phyloP scores from a whole-genome alignment of 306 rosid genomes.

The Rosa rugosa region DNA sequence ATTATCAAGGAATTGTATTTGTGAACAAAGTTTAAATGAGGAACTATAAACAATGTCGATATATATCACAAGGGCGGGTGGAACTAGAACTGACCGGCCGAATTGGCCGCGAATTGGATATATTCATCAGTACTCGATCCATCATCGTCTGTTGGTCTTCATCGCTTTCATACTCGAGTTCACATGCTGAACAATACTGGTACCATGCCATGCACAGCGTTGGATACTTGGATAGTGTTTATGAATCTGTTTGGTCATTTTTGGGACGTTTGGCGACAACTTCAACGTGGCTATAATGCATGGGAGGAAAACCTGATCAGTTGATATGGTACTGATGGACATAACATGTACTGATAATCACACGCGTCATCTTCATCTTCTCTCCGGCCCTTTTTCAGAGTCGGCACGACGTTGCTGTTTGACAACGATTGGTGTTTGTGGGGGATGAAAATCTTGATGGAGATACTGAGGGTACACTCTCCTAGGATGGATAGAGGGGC shows the following conservation, averaged over 20 bases:
- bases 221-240: background rate
- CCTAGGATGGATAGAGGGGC: conserved; percentile 24
- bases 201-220: background rate
- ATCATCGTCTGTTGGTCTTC: conserved; percentile 1
- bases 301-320: conserved; percentile 13
- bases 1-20: too few species aligned
- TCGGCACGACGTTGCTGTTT: conserved; percentile 23
- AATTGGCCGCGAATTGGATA: background rate
- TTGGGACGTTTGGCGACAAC: background rate
- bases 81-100: background rate
- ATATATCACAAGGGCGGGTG: too few species aligned
- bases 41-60: too few species aligned
- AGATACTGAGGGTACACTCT: conserved; percentile 11
- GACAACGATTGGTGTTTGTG: background rate
- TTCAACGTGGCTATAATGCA: conserved; percentile 39
- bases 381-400: background rate
- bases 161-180: background rate
- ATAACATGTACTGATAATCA: background rate
- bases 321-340: background rate
- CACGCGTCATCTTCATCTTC: conserved; percentile 26
- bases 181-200: conserved; percentile 2
- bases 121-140: background rate
- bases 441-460: conserved; percentile 19
- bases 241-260: conserved; percentile 14
- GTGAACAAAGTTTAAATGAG: too few species aligned